Conservation (phyloP, 2,329 filamentous ascomycete genomes). For the Monosporascus sp. region DNA sequence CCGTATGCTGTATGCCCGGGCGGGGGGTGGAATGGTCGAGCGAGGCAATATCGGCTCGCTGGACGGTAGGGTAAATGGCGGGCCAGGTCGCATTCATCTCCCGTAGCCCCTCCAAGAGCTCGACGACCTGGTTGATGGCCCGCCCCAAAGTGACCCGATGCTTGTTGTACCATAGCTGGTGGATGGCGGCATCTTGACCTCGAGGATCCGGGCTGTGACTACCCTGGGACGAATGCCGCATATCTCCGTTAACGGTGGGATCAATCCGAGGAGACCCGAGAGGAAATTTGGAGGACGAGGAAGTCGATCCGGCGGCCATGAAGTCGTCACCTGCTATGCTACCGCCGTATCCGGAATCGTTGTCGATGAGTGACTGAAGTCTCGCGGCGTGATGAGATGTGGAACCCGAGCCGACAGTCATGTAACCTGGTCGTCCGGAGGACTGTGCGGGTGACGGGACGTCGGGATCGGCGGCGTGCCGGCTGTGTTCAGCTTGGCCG, state of each 20-base stretch:
- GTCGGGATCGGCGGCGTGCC: slow-evolving; percentile 18
- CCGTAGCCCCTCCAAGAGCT: slow-evolving; percentile 77
- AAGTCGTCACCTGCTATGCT: slow-evolving; percentile 65
- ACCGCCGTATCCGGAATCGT: slow-evolving; percentile 88
- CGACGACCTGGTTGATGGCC: slow-evolving; percentile 80
- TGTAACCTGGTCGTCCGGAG: slow-evolving; percentile 58
- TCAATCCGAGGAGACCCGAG: slow-evolving; percentile 36
- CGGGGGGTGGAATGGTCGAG: slow-evolving; percentile 46
- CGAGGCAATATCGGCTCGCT: slow-evolving; percentile 47
- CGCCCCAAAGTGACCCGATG: slow-evolving; percentile 84
- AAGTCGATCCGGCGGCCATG: slow-evolving; percentile 3
- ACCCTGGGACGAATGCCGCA: slow-evolving; percentile 36
- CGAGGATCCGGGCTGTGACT: slow-evolving; percentile 50
- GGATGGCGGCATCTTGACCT: slow-evolving; percentile 73
- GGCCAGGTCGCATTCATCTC: slow-evolving; percentile 91
- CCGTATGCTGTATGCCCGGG: slow-evolving; percentile 59
- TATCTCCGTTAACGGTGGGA: slow-evolving; percentile 41
- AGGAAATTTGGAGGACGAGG: slow-evolving; percentile 24
- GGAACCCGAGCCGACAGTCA: slow-evolving; percentile 82
- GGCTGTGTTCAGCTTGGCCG: slow-evolving; percentile 14
- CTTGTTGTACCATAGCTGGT: slow-evolving; percentile 92
- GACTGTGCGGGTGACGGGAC: slow-evolving; percentile 21
- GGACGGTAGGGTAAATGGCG: slow-evolving; percentile 86
- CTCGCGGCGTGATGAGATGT: slow-evolving; percentile 77
- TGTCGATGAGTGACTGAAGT: slow-evolving; percentile 75